These are phyloP conservation scores for Alternaria dauci DNA, from an alignment of 2,329 filamentous ascomycete species.

Conservation along the genomic window DNA sequence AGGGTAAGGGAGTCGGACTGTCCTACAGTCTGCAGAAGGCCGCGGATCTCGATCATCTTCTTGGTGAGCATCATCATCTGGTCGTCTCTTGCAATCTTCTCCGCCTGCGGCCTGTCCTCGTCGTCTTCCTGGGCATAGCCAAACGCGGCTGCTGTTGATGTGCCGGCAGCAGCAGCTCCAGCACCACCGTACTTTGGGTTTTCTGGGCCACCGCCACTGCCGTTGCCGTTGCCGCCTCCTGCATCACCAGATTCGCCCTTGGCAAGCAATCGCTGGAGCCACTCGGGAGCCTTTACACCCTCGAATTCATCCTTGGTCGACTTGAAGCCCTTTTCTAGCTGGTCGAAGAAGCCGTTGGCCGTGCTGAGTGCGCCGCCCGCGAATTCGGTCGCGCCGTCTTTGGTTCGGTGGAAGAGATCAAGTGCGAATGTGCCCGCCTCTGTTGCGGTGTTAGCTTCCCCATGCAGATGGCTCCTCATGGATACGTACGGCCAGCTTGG, in stretches of 20 bases:
- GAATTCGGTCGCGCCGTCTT: constrained; percentile 72
- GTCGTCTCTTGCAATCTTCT: constrained; percentile 82
- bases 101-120: constrained; percentile 69
- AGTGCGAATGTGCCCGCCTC: constrained; percentile 80
- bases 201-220: constrained; percentile 53
- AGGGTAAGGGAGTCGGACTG: constrained; percentile 88
- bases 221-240: constrained; percentile 48
- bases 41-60: constrained; percentile 99
- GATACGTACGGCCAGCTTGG: constrained; percentile 80
- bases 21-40: constrained; percentile 87
- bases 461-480: not conserved
- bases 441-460: constrained; percentile 55
- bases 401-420: constrained; percentile 77
- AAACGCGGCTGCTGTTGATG: constrained; percentile 78
- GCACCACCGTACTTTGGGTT: constrained; percentile 64
- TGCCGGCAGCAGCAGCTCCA: constrained; percentile 69
- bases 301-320: constrained; percentile 83
- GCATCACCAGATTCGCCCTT: constrained; percentile 52
- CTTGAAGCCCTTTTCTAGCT: constrained; percentile 82
- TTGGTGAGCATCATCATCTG: constrained; percentile 99
- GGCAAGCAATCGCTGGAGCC: constrained; percentile 76
- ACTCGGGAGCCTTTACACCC: constrained; percentile 73
- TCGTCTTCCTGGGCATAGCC: constrained; percentile 76
- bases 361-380: constrained; percentile 75
- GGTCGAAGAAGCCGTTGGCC: constrained; percentile 77